A percentile compares a stretch with the other conserved stretches of the same genome.
Conservation (phyloP, 2,329 filamentous ascomycete species). For the Bertia moriformis region DNA sequence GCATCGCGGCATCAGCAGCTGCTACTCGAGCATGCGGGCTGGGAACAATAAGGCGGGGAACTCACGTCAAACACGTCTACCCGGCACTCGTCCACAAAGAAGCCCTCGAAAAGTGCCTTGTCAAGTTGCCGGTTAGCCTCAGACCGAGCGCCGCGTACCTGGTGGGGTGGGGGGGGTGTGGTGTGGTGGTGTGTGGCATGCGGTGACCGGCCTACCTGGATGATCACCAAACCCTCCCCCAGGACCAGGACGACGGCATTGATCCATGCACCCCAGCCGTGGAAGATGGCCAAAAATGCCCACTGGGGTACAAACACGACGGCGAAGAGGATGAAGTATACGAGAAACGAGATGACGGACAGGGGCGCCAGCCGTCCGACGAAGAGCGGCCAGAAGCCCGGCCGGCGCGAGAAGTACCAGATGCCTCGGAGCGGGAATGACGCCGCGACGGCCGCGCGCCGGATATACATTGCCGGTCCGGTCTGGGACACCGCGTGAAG, state of each 20-base stretch:
- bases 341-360: conserved; percentile 65
- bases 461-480: conserved; percentile 24
- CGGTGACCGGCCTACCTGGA: conserved; percentile 16
- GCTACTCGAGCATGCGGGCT: conserved; percentile 4
- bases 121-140: conserved; percentile 5
- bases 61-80: conserved; percentile 75
- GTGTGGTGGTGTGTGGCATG: not conserved
- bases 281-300: conserved; percentile 78
- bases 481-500: not conserved
- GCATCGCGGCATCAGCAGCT: conserved; percentile 5
- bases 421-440: conserved; percentile 58
- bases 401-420: conserved; percentile 64
- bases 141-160: conserved; percentile 5
- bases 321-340: conserved; percentile 74
- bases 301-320: conserved; percentile 83
- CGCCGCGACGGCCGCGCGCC: conserved; percentile 27
- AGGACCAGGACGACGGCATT: conserved; percentile 77
- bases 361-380: conserved; percentile 65
- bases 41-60: not conserved
- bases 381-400: conserved; percentile 72
- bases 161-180: too few species aligned
- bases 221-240: conserved; percentile 62
- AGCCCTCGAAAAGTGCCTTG: conserved; percentile 57
- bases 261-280: conserved; percentile 75
- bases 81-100: conserved; percentile 65